Conservation (phyloP, 2,329 filamentous ascomycete species). For the Volutella citrinella region DNA sequence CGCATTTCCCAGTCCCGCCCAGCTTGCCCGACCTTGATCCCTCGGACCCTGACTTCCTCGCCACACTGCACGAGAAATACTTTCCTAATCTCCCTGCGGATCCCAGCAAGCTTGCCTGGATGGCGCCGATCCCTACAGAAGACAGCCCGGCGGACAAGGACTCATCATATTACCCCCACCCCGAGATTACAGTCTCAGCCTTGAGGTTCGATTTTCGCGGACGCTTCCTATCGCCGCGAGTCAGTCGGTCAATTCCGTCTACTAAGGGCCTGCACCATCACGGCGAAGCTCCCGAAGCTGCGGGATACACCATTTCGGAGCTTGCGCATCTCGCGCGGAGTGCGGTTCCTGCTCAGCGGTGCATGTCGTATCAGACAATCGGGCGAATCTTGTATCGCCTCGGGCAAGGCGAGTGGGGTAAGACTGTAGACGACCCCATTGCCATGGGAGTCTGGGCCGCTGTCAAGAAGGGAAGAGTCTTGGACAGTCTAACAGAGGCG, state of each 20-base stretch:
- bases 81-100: conserved; percentile 86
- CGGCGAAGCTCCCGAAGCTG: conserved; percentile 85
- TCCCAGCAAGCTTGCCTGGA: conserved; percentile 85
- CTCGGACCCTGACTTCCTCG: conserved; percentile 76
- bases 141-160: conserved; percentile 63
- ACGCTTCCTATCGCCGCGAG: conserved; percentile 71
- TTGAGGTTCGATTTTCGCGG: conserved; percentile 90
- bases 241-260: conserved; percentile 70
- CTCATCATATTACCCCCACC: conserved; percentile 79
- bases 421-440: conserved; percentile 53
- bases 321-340: conserved; percentile 78
- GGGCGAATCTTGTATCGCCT: conserved; percentile 82
- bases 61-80: conserved; percentile 85
- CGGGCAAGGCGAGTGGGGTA: conserved; percentile 69
- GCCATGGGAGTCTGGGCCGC: conserved; percentile 81
- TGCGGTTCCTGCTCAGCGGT: conserved; percentile 80
- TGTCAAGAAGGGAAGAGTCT: conserved; percentile 70
- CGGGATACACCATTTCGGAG: conserved; percentile 90
- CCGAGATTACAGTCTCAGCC: conserved; percentile 68
- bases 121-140: conserved; percentile 67
- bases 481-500: conserved; percentile 76
- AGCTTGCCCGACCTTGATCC: conserved; percentile 74
- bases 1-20: conserved; percentile 61
- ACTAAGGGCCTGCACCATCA: conserved; percentile 89
- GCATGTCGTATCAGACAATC: conserved; percentile 87